Evolutionary conservation across 371 early-diverging fungal species (phyloP).

Genomic region (Mucor sp.): DNA sequence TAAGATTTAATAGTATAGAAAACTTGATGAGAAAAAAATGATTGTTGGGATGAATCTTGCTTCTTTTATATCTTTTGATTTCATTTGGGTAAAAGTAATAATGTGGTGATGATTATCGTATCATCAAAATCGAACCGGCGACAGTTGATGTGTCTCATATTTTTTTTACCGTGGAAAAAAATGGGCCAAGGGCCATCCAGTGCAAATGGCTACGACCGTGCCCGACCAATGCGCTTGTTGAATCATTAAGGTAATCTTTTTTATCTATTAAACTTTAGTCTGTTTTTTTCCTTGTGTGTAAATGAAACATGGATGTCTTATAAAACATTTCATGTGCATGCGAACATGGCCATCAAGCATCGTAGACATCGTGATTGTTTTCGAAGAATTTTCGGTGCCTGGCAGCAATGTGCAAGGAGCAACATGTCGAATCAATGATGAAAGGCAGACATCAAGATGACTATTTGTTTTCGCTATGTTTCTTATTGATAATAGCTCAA

Average conservation of each 20-base stretch:
- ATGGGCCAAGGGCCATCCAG: background rate
- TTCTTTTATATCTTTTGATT: constrained; percentile 12
- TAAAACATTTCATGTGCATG: background rate
- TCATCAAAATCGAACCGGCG: constrained; percentile 12
- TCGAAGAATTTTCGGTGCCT: background rate
- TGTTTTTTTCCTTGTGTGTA: background rate
- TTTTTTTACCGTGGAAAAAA: constrained; percentile 1
- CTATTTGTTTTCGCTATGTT: background rate
- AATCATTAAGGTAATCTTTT: constrained; percentile 15
- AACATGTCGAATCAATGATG: too few relatives aligned
- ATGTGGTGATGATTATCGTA: constrained; percentile 7
- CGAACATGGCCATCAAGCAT: background rate
- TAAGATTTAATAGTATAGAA: background rate
- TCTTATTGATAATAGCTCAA: background rate
- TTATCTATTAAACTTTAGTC: constrained; percentile 4
- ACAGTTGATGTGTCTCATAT: constrained; percentile 3
- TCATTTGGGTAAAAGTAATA: background rate
- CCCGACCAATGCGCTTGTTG: constrained; percentile 8
- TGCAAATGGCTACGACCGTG: background rate
- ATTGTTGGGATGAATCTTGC: background rate
- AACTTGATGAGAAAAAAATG: constrained; percentile 1
- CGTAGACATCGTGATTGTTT: background rate
- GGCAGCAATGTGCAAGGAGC: background rate
- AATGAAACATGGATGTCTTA: background rate
- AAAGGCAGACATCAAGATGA: background rate